Percentiles rank a stretch among this genome's conserved stretches.
Conservation (phyloP, 78 protist species). For the Diacronema lutheri region DNA sequence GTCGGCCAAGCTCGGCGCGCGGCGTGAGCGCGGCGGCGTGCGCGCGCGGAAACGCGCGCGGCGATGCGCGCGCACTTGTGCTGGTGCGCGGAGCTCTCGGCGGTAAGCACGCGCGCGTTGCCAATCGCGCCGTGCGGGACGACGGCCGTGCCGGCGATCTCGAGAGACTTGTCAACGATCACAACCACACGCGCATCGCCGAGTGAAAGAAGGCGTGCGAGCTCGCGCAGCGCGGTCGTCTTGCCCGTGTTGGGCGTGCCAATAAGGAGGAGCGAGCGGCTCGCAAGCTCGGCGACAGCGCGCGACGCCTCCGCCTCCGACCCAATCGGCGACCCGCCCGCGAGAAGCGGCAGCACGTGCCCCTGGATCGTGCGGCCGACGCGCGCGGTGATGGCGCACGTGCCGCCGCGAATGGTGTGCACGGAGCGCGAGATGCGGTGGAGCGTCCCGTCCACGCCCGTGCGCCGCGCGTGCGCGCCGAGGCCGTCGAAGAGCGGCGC, state of each 20-base stretch:
- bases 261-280: not conserved
- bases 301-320: not conserved
- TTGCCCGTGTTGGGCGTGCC: conserved; percentile 3
- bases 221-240: conserved; percentile 22
- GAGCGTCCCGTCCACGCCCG: not conserved
- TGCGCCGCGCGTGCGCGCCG: not conserved
- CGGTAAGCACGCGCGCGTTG: not conserved
- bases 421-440: not conserved
- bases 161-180: not conserved
- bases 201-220: not conserved
- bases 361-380: not conserved
- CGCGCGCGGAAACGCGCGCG: too few species aligned
- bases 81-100: too few species aligned
- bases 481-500: not conserved
- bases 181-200: not conserved
- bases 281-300: not conserved
- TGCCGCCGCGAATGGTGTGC: not conserved
- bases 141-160: not conserved
- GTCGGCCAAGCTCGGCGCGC: not conserved
- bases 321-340: not conserved
- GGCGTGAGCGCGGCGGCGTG: too few species aligned
- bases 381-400: not conserved
- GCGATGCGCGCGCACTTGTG: too few species aligned
- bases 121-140: not conserved
- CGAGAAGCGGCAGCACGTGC: not conserved